Conservation (phyloP, 2,329 filamentous ascomycete genomes). For the Venturia nashicola region DNA sequence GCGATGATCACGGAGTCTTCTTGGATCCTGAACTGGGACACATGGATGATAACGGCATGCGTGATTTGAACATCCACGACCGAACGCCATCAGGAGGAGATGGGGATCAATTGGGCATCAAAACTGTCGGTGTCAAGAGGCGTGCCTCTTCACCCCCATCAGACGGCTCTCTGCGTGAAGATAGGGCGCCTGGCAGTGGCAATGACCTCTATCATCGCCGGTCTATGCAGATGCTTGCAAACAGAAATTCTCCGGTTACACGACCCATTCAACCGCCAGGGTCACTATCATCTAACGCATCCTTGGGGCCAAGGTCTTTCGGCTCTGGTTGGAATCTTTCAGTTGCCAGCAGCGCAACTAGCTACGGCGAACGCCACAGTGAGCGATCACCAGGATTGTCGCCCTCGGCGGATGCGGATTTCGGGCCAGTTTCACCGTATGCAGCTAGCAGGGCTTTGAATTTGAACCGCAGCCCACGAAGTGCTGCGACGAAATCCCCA, state of each 20-base stretch:
- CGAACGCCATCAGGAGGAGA: slow-evolving; percentile 33
- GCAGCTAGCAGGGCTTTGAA: slow-evolving; percentile 34
- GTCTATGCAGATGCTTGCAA: slow-evolving; percentile 42
- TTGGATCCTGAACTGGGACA: slow-evolving; percentile 33
- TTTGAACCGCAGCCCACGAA: slow-evolving; percentile 29
- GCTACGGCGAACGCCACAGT: slow-evolving; percentile 40
- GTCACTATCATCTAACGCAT: slow-evolving; percentile 55
- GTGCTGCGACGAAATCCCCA: slow-evolving; percentile 24
- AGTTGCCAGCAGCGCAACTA: slow-evolving; percentile 52
- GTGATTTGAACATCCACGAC: slow-evolving; percentile 42
- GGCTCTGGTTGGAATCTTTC: slow-evolving; percentile 33
- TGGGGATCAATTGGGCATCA: slow-evolving; percentile 26
- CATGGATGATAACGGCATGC: slow-evolving; percentile 41
- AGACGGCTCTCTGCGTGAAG: slow-evolving; percentile 27
- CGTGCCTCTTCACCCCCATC: slow-evolving; percentile 52
- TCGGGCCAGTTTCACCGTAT: slow-evolving; percentile 41
- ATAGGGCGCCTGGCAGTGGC: slow-evolving; percentile 29
- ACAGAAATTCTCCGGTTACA: slow-evolving; percentile 40
- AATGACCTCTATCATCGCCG: slow-evolving; percentile 42
- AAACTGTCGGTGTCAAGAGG: slow-evolving; percentile 47
- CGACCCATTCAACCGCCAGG: slow-evolving; percentile 45
- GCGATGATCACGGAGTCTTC: slow-evolving; percentile 49
- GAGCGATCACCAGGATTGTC: slow-evolving; percentile 51
- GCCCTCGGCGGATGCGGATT: slow-evolving; percentile 42
- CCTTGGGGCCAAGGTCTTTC: slow-evolving; percentile 44